phyloP scores from a whole-genome alignment of 202 grass and related monocot species.

The Panicum virgatum region DNA sequence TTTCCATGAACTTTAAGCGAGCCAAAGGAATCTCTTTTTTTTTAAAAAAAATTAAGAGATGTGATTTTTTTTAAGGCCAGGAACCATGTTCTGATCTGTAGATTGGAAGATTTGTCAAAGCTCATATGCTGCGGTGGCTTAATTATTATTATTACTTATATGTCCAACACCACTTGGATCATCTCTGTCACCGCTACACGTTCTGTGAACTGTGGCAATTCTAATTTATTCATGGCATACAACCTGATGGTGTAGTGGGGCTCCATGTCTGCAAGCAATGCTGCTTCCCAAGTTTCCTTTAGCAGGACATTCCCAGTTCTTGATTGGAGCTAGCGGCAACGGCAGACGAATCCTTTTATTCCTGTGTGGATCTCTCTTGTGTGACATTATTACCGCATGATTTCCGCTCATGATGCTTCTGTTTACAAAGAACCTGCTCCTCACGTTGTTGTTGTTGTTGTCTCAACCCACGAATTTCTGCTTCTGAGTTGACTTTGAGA shows the following conservation, averaged over 20 bases:
- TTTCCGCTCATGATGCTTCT: no score
- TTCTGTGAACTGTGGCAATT: background rate
- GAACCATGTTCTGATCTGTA: constrained; percentile 3
- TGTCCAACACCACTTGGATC: background rate
- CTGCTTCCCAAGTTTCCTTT: background rate
- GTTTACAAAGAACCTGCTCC: no score
- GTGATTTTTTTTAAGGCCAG: background rate
- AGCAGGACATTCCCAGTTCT: background rate
- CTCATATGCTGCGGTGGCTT: background rate
- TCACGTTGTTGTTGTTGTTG: background rate
- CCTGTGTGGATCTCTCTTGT: no score
- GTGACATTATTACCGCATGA: no score
- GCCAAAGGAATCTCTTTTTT: constrained; percentile 7
- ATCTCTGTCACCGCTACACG: background rate
- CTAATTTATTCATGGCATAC: background rate
- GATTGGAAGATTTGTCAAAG: constrained; percentile 14
- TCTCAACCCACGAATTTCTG: background rate
- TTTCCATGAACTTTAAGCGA: constrained; percentile 22
- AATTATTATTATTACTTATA: background rate
- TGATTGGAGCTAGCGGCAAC: background rate
- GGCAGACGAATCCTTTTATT: no score
- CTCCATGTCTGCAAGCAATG: background rate
- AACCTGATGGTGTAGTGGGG: background rate
- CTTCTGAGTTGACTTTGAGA: background rate
- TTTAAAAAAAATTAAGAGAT: background rate